Evolutionary conservation across 768 basidiomycete species (phyloP).

Genomic region (Rhizopogon vesiculosus): DNA sequence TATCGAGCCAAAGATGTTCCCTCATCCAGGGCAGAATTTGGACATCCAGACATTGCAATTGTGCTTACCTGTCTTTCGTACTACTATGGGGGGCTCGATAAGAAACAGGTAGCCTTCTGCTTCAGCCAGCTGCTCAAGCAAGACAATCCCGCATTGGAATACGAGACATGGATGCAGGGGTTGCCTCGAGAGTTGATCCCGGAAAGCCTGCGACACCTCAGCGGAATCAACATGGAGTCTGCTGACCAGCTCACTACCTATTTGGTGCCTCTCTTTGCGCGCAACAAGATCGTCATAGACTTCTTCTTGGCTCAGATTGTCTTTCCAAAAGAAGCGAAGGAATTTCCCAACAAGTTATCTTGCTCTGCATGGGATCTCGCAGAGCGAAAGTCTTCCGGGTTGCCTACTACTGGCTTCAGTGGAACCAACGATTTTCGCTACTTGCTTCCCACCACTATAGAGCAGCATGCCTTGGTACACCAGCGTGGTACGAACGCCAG

Average conservation of each 20-base stretch:
- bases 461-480: slow-evolving; percentile 26
- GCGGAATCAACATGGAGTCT: slow-evolving; percentile 40
- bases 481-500: slow-evolving; percentile 41
- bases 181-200: slow-evolving; percentile 21
- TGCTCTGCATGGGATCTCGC: slow-evolving; percentile 53
- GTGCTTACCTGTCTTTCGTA: slow-evolving; percentile 43
- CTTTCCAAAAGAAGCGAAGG: slow-evolving; percentile 46
- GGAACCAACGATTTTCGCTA: slow-evolving; percentile 50
- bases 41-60: slow-evolving; percentile 47
- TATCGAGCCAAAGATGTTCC: slow-evolving; percentile 52
- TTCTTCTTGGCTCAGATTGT: slow-evolving; percentile 44
- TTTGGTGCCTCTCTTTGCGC: slow-evolving; percentile 31
- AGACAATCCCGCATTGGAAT: slow-evolving; percentile 38
- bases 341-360: slow-evolving; percentile 42
- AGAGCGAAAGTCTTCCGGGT: slow-evolving; percentile 21
- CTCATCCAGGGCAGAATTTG: slow-evolving; percentile 41
- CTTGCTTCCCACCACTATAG: slow-evolving; percentile 13
- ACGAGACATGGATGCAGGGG: slow-evolving; percentile 33
- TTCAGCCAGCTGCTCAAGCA: slow-evolving; percentile 35
- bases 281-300: slow-evolving; percentile 35
- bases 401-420: slow-evolving; percentile 46
- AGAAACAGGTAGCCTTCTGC: slow-evolving; percentile 30
- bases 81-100: slow-evolving; percentile 42
- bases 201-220: slow-evolving; percentile 21
- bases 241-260: slow-evolving; percentile 19